A percentile compares a stretch with the other conserved stretches of the same genome.
phyloP scores from a whole-genome alignment of 2,329 filamentous ascomycete genomes.

The Paecilomyces sp. region DNA sequence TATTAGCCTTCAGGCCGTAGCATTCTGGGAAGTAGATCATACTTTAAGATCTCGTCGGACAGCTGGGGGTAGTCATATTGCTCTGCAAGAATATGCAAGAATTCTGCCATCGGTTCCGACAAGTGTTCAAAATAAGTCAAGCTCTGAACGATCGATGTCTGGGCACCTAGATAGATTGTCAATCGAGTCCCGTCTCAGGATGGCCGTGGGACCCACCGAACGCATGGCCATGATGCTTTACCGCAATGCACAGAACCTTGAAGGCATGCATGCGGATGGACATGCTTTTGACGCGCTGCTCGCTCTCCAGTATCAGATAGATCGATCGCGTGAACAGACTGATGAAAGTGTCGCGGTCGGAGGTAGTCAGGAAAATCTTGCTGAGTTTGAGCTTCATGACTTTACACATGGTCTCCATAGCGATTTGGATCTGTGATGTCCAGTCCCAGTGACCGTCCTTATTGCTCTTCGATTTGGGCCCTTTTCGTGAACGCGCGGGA shows the following conservation, averaged over 20 bases:
- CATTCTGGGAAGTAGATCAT: conserved; percentile 4
- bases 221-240: conserved; percentile 96
- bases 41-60: conserved; percentile 78
- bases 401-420: conserved; percentile 91
- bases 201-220: conserved; percentile 57
- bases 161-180: conserved; percentile 57
- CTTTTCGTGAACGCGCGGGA: conserved; percentile 67
- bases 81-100: conserved; percentile 88
- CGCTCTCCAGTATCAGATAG: conserved; percentile 89
- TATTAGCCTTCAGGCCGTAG: conserved; percentile 12
- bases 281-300: conserved; percentile 82
- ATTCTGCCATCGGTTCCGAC: conserved; percentile 98
- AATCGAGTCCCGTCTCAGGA: conserved; percentile 6
- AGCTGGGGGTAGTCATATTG: conserved; percentile 97
- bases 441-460: conserved; percentile 86
- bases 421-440: conserved; percentile 74
- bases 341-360: conserved; percentile 92
- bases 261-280: conserved; percentile 93
- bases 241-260: conserved; percentile 90
- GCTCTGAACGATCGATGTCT: conserved; percentile 97
- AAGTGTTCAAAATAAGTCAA: conserved; percentile 97
- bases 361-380: conserved; percentile 92
- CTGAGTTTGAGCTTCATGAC: conserved; percentile 86
- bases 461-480: conserved; percentile 60
- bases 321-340: conserved; percentile 85